Evolutionary conservation across 2,329 filamentous ascomycete genomes (phyloP).

Genomic region (Aspergillus pseudoterreus): DNA sequence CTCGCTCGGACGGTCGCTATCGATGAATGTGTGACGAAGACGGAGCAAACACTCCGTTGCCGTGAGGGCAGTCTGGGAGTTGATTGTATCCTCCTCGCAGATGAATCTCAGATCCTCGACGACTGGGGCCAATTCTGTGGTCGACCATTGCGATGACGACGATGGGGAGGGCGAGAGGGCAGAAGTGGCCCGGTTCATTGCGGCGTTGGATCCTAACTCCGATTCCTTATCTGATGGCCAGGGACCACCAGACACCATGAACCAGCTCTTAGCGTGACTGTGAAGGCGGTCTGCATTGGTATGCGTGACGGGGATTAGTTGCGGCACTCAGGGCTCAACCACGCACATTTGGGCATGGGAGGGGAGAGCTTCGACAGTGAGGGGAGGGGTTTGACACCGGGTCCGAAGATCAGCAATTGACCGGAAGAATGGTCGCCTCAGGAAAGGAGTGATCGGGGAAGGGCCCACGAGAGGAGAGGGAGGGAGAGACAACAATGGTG

Average conservation of each 20-base stretch:
- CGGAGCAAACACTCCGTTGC: conserved; percentile 58
- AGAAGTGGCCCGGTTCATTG: conserved; percentile 28
- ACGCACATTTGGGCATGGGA: conserved; percentile 12
- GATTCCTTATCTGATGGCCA: conserved; percentile 27
- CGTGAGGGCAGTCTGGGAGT: conserved; percentile 33
- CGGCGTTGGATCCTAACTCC: conserved; percentile 32
- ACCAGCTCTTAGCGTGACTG: conserved; percentile 25
- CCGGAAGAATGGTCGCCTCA: neutral
- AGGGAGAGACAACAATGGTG: too few species aligned
- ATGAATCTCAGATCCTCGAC: conserved; percentile 35
- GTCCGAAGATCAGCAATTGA: conserved; percentile 18
- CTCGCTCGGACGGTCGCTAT: conserved; percentile 46
- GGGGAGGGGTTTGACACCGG: neutral
- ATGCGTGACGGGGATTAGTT: conserved; percentile 17
- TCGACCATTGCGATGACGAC: conserved; percentile 32
- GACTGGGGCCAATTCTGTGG: conserved; percentile 34
- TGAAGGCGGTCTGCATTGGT: conserved; percentile 34
- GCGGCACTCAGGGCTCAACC: conserved; percentile 12
- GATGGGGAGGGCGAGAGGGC: conserved; percentile 26
- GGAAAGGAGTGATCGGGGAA: neutral
- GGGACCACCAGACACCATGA: conserved; percentile 33
- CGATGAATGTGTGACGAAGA: conserved; percentile 63
- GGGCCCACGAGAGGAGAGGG: too few species aligned
- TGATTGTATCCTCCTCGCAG: conserved; percentile 26
- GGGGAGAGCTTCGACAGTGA: conserved; percentile 15